A percentile compares a stretch with the other conserved stretches of the same genome.
phyloP scores from a whole-genome alignment of 345 rosid species.

The Corchorus capsularis region DNA sequence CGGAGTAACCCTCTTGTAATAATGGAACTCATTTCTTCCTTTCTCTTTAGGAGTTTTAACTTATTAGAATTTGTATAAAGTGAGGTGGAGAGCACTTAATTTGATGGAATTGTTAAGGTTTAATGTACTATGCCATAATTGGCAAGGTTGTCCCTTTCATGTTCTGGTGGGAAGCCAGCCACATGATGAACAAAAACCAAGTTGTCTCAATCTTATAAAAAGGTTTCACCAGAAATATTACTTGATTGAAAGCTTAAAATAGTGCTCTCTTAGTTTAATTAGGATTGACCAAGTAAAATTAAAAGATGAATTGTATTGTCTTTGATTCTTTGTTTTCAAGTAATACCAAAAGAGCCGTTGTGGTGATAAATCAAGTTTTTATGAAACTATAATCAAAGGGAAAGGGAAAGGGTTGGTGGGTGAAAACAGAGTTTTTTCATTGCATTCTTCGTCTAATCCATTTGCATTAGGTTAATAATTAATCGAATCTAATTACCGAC shows the following conservation, averaged over 20 bases:
- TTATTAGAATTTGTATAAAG: background rate
- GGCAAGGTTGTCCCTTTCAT: background rate
- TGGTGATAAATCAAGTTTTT: background rate
- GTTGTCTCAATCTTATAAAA: background rate
- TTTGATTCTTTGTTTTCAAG: background rate
- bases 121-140: background rate
- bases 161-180: conserved; percentile 4
- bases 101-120: no score
- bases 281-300: background rate
- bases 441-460: background rate
- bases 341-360: no score
- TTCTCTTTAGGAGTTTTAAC: background rate
- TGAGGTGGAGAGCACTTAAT: conserved; percentile 1
- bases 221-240: background rate
- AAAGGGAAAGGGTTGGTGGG: background rate
- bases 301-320: background rate
- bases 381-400: background rate
- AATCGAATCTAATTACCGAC: background rate
- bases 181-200: background rate
- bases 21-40: background rate
- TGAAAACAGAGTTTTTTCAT: background rate
- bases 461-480: background rate
- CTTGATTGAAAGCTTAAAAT: background rate
- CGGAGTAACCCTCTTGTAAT: no score
- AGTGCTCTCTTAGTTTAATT: no score